Evolutionary conservation across 768 basidiomycete genomes (phyloP).

Genomic region (Cystofilobasidium ferigula): DNA sequence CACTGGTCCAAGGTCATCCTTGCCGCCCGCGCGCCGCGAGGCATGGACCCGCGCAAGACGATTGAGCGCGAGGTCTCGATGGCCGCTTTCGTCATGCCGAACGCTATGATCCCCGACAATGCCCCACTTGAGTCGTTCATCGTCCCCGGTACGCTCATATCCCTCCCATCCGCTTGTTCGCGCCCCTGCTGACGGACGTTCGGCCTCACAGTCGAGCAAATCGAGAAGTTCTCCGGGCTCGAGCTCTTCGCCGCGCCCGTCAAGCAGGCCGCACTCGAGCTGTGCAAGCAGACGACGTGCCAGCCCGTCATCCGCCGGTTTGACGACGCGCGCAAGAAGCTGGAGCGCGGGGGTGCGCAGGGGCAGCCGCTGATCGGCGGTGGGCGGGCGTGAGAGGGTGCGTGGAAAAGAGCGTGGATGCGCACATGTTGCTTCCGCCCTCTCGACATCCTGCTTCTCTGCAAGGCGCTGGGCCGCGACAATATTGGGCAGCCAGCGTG

Average conservation of each 20-base stretch:
- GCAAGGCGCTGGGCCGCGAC: too few species aligned
- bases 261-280: conserved; percentile 63
- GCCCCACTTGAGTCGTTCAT: conserved; percentile 68
- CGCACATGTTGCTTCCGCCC: too few species aligned
- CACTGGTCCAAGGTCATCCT: conserved; percentile 96
- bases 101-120: conserved; percentile 79
- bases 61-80: conserved; percentile 54
- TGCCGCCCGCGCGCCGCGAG: conserved; percentile 49
- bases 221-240: conserved; percentile 81
- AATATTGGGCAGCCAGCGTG: too few species aligned
- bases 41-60: conserved; percentile 11
- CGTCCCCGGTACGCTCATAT: conserved; percentile 56
- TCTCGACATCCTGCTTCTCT: too few species aligned
- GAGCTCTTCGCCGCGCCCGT: conserved; percentile 72
- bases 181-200: background rate
- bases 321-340: conserved; percentile 49
- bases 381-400: background rate
- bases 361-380: background rate
- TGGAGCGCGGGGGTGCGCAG: background rate
- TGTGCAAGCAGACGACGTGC: conserved; percentile 81
- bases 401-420: background rate
- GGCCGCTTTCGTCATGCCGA: conserved; percentile 93
- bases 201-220: conserved; percentile 61
- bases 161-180: background rate
- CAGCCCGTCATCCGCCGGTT: conserved; percentile 77